Percentiles rank a stretch among this genome's conserved stretches.
Evolutionary conservation across 2,329 filamentous ascomycete species (phyloP).

Genomic region (Coniochaeta sp.): DNA sequence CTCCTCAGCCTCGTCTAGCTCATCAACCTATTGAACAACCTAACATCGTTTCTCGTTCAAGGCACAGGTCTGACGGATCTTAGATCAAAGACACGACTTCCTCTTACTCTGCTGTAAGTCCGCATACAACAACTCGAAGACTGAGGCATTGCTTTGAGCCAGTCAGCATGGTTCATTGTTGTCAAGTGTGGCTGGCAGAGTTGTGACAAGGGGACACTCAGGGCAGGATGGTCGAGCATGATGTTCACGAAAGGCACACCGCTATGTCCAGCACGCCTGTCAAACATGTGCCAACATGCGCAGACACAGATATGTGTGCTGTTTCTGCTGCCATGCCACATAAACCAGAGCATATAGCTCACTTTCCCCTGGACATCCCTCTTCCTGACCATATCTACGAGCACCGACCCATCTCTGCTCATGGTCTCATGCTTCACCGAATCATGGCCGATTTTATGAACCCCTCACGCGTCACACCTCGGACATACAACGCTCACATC

Average conservation of each 20-base stretch:
- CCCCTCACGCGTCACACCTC: slow-evolving; percentile 9
- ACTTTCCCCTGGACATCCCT: slow-evolving; percentile 26
- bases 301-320: background rate
- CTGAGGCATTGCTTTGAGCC: too few species aligned
- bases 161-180: too few species aligned
- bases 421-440: slow-evolving; percentile 22
- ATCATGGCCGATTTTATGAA: slow-evolving; percentile 22
- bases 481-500: slow-evolving; percentile 7
- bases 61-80: too few species aligned
- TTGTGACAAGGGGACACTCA: too few species aligned
- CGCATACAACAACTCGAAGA: too few species aligned
- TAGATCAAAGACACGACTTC: too few species aligned
- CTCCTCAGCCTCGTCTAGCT: background rate
- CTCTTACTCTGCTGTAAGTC: too few species aligned
- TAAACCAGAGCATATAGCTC: slow-evolving; percentile 1
- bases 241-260: too few species aligned
- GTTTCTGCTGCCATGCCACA: slow-evolving; percentile 14
- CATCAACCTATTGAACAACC: background rate
- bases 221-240: too few species aligned
- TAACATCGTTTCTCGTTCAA: too few species aligned
- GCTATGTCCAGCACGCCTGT: too few species aligned
- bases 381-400: slow-evolving; percentile 24
- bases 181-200: too few species aligned
- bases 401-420: slow-evolving; percentile 20
- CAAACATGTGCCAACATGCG: background rate